These are phyloP conservation scores for Lonicera japonica DNA, from an alignment of 129 eudicot species.

Conservation along the genomic window DNA sequence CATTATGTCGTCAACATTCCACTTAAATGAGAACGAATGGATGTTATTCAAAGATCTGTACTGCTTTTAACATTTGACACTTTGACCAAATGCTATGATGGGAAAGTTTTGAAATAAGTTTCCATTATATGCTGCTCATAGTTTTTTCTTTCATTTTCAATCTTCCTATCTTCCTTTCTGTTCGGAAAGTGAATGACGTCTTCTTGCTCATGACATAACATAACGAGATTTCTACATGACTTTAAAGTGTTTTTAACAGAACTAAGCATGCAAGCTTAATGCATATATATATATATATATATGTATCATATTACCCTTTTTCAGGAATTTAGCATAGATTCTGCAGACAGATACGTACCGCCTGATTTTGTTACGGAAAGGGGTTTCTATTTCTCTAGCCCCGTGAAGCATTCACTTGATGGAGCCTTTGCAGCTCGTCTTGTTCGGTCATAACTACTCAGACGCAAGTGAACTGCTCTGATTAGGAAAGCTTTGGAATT, in stretches of 20 bases:
- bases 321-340: conserved; percentile 76
- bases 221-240: not conserved
- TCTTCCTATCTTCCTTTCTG: too few species aligned
- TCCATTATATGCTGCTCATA: too few species aligned
- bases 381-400: conserved; percentile 69
- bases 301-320: not conserved
- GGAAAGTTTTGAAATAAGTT: not conserved
- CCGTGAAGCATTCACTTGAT: conserved; percentile 74
- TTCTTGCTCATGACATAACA: not conserved
- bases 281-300: not conserved
- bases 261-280: not conserved
- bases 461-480: not conserved
- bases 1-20: conserved; percentile 3
- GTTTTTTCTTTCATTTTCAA: too few species aligned
- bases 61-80: too few species aligned
- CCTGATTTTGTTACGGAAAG: conserved; percentile 44
- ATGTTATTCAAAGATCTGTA: too few species aligned
- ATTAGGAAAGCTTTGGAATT: too few species aligned
- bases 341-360: conserved; percentile 55
- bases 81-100: too few species aligned
- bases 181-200: not conserved
- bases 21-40: too few species aligned
- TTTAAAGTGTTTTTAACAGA: not conserved
- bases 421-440: conserved; percentile 99
- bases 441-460: conserved; percentile 28